Evolutionary conservation across 352 stramenopile genomes (phyloP), one percentile per base, ranked within the genome.

Genomic region (Pythium pyrilobum): DNA sequence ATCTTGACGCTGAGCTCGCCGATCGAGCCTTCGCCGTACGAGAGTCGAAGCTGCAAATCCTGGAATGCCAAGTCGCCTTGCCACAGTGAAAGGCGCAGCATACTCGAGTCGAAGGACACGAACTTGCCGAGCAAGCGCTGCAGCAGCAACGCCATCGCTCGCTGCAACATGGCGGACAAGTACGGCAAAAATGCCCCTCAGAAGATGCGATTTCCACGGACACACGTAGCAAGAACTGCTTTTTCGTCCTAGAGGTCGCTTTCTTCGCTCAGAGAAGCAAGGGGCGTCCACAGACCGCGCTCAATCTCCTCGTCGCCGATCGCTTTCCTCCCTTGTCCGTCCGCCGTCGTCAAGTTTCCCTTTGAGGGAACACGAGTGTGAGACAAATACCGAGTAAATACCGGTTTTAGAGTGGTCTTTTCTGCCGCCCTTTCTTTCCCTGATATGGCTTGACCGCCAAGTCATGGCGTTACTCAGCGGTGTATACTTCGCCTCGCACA

Each of bases 81-180:
- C 84, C 84, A 95, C 49, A 95, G 72, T 59, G 78, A 89, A 42
- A 95, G 62, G 52, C 77, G 71, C 34, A 95, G 73, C 82, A 92
- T 91, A 44, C 49, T 86, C 56, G 84, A 81, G 66, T 95, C 78
- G 56, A 95, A 91, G 15, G 78, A 88, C 68, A 95, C 78, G 61
- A 95, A 92, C 72, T 92, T 95, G 39, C 84, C 84, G 52, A 95
- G 77, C 51, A 95, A 58, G 16, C 84, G 80, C 78, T 95, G 84
- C 42, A 95, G 77, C 55, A 95, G 67, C 67, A 92, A 56, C 60
- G 84, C 84, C 45, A 95, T 65, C 15, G 81, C 84, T 32, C 76
- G 82, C 61, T 95, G 80, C 24, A 95, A 74, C 84, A 95, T 95
- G 29, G 16, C 60, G 23, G 34, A 3, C 15, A 5, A 25, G 28